These are phyloP conservation scores for Hypsizygus ulmarius DNA, from an alignment of 1,284 basidiomycete species.

Conservation along the genomic window DNA sequence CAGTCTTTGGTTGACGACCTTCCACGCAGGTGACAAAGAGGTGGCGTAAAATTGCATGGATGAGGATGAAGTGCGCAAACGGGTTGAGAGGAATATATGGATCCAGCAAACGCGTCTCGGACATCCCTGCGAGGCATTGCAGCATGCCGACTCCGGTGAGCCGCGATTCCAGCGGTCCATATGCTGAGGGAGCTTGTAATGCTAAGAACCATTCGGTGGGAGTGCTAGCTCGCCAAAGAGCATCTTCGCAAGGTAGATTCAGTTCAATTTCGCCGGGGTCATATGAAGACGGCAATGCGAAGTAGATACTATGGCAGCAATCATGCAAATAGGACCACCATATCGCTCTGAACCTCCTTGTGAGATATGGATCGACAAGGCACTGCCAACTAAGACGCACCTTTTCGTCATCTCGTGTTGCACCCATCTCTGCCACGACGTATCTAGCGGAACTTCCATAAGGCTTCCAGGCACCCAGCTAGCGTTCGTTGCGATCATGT, in stretches of 20 bases:
- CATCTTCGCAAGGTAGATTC: constrained; percentile 55
- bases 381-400: constrained; percentile 28
- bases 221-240: constrained; percentile 48
- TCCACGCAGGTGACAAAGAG: constrained; percentile 31
- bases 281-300: constrained; percentile 50
- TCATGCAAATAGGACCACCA: constrained; percentile 56
- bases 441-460: constrained; percentile 35
- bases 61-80: constrained; percentile 60
- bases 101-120: constrained; percentile 31
- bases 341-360: constrained; percentile 38
- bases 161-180: constrained; percentile 41
- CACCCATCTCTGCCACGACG: constrained; percentile 54
- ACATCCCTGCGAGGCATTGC: constrained; percentile 34
- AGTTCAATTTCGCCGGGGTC: constrained; percentile 46
- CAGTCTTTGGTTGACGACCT: constrained; percentile 15
- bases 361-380: constrained; percentile 12
- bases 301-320: constrained; percentile 52
- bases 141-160: constrained; percentile 44
- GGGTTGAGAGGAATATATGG: constrained; percentile 41
- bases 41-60: constrained; percentile 56
- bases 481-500: constrained; percentile 41
- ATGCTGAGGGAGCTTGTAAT: constrained; percentile 44
- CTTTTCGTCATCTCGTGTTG: constrained; percentile 57
- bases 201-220: constrained; percentile 50
- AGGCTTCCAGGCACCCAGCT: constrained; percentile 45